Percentiles rank a stretch among this genome's conserved stretches.
Conservation (phyloP, 306 rosid genomes). For the Cucurbita argyrosperma region DNA sequence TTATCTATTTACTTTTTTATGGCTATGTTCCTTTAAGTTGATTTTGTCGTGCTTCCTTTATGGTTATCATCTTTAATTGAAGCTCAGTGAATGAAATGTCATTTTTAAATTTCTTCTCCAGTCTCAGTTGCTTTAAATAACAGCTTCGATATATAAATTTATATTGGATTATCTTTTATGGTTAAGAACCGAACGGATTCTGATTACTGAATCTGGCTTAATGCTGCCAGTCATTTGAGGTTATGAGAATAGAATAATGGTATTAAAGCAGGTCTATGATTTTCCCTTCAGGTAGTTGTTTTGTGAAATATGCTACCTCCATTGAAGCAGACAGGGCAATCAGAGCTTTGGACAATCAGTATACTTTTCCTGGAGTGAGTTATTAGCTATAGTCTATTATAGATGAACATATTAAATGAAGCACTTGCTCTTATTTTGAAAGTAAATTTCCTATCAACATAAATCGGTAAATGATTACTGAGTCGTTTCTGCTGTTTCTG, state of each 20-base stretch:
- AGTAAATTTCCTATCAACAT: neutral
- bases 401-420: neutral
- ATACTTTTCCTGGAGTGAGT: constrained; percentile 72
- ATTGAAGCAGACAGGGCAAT: constrained; percentile 73
- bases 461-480: neutral
- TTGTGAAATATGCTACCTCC: constrained; percentile 56
- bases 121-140: neutral
- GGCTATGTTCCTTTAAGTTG: neutral
- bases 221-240: neutral
- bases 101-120: neutral
- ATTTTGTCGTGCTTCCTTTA: neutral
- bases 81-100: neutral
- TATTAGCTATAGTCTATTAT: neutral
- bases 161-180: neutral
- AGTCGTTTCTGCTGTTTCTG: constrained; percentile 8
- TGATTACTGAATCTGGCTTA: neutral
- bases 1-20: neutral
- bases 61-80: neutral
- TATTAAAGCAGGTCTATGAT: constrained; percentile 11
- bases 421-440: neutral
- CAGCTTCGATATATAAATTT: neutral
- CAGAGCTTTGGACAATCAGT: constrained; percentile 49
- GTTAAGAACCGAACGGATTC: neutral
- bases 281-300: constrained; percentile 62
- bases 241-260: neutral